These are phyloP conservation scores for Bipolaris cookei DNA, from an alignment of 2,329 filamentous ascomycete genomes.

Conservation along the genomic window DNA sequence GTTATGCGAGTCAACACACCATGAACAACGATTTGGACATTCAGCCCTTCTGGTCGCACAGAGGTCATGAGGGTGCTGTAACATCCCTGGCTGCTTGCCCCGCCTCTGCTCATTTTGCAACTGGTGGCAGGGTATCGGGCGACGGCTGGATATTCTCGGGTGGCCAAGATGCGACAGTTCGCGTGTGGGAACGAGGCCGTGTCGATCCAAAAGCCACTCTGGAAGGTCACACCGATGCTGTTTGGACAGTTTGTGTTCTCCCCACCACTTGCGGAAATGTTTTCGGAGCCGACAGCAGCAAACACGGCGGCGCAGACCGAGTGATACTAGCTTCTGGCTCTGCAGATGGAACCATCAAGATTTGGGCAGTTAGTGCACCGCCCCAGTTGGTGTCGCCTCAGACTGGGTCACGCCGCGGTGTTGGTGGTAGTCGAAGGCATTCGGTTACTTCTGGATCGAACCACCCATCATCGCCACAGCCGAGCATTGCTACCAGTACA, in stretches of 20 bases:
- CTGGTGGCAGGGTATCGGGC: slow-evolving; percentile 82
- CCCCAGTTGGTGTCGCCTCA: slow-evolving; percentile 85
- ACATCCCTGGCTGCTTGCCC: slow-evolving; percentile 87
- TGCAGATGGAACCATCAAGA: slow-evolving; percentile 87
- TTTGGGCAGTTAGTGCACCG: slow-evolving; percentile 93
- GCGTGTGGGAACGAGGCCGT: slow-evolving; percentile 92
- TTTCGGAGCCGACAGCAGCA: slow-evolving; percentile 73
- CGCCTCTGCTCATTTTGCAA: slow-evolving; percentile 84
- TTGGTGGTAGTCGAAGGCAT: slow-evolving; percentile 80
- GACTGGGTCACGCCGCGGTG: slow-evolving; percentile 70
- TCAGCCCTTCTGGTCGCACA: slow-evolving; percentile 90
- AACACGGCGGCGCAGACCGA: slow-evolving; percentile 81
- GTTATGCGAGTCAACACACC: slow-evolving; percentile 69
- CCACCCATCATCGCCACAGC: slow-evolving; percentile 88
- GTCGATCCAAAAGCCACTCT: slow-evolving; percentile 95
- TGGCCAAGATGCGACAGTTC: slow-evolving; percentile 88
- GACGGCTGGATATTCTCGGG: slow-evolving; percentile 99
- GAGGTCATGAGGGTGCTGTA: slow-evolving; percentile 90
- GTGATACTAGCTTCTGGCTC: slow-evolving; percentile 90
- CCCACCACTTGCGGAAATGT: slow-evolving; percentile 81
- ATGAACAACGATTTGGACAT: slow-evolving; percentile 85
- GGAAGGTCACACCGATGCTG: slow-evolving; percentile 91
- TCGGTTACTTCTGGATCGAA: slow-evolving; percentile 94
- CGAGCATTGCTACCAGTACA: slow-evolving; percentile 81
- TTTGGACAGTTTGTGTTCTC: slow-evolving; percentile 93